Percentiles rank a stretch among this genome's conserved stretches.
These are phyloP conservation scores for Mycosphaerella sp. DNA, from an alignment of 2,329 filamentous ascomycete genomes.

Conservation along the genomic window DNA sequence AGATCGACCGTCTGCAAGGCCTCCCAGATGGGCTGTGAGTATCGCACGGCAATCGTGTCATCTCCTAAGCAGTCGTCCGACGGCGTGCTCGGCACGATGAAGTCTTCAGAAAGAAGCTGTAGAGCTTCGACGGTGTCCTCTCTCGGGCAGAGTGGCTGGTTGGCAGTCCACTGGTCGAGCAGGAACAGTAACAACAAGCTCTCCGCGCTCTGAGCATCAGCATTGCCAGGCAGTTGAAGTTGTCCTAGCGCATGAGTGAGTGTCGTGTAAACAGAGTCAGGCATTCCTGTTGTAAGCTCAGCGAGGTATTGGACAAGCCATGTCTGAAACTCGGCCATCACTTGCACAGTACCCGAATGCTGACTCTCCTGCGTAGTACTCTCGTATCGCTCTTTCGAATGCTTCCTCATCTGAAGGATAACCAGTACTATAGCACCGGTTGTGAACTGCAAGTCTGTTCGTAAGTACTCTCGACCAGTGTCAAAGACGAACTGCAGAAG, in stretches of 20 bases:
- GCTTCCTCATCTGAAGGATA: slow-evolving; percentile 65
- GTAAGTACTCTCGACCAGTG: slow-evolving; percentile 59
- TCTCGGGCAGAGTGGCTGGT: slow-evolving; percentile 60
- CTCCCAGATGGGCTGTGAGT: slow-evolving; percentile 24
- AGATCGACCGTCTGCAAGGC: slow-evolving; percentile 21
- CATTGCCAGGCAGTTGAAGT: slow-evolving; percentile 63
- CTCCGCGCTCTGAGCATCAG: slow-evolving; percentile 64
- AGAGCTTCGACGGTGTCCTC: slow-evolving; percentile 66
- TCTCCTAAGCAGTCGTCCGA: slow-evolving; percentile 62
- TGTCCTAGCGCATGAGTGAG: slow-evolving; percentile 32
- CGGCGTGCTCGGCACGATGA: slow-evolving; percentile 55
- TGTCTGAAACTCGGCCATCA: slow-evolving; percentile 65
- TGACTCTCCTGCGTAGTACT: slow-evolving; percentile 82
- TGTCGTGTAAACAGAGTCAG: background rate
- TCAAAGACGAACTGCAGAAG: slow-evolving; percentile 77
- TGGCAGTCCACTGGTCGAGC: slow-evolving; percentile 62
- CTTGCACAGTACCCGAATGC: slow-evolving; percentile 68
- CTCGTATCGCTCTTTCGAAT: slow-evolving; percentile 36
- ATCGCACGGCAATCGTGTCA: slow-evolving; percentile 55
- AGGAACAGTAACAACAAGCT: slow-evolving; percentile 74
- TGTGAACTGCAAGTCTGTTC: slow-evolving; percentile 62
- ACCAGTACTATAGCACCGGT: slow-evolving; percentile 74
- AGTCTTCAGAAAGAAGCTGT: slow-evolving; percentile 67
- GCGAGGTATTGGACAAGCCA: slow-evolving; percentile 72
- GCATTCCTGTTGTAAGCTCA: slow-evolving; percentile 20